Conservation (phyloP, 2,329 filamentous ascomycete species). For the Mollisia scopiformis region DNA sequence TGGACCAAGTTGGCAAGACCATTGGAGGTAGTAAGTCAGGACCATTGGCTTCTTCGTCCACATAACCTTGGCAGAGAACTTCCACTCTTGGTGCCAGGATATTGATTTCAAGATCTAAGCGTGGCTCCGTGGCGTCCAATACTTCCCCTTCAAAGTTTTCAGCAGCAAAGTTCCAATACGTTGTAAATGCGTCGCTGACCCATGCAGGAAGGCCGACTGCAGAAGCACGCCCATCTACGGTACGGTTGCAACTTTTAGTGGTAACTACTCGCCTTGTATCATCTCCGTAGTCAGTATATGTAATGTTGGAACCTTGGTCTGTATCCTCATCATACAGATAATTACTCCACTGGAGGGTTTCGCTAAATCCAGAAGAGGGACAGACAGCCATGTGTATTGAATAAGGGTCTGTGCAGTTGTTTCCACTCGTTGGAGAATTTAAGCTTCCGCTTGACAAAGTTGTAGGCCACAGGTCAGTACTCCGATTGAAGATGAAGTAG, state of each 20-base stretch:
- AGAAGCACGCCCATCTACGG: slow-evolving; percentile 1
- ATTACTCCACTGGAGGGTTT: not conserved
- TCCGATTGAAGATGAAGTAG: slow-evolving; percentile 3
- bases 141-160: not conserved
- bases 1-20: not conserved
- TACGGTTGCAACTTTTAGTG: slow-evolving; percentile 1
- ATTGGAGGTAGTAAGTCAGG: not conserved
- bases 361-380: not conserved
- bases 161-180: slow-evolving; percentile 1
- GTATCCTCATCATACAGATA: not conserved
- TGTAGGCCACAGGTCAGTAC: slow-evolving; percentile 1
- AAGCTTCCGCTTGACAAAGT: not conserved
- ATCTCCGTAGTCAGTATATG: not conserved
- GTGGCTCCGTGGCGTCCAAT: slow-evolving; percentile 1
- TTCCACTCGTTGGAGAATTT: not conserved
- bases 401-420: not conserved
- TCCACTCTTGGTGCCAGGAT: not conserved
- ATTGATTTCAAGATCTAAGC: not conserved
- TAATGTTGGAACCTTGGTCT: not conserved
- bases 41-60: not conserved
- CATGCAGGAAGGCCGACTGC: not conserved
- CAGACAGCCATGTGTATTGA: not conserved
- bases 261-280: not conserved
- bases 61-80: not conserved
- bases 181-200: not conserved